Percentiles rank a stretch among this genome's conserved stretches.
These are phyloP conservation scores for Imleria badia DNA, from an alignment of 768 basidiomycete species.

Conservation along the genomic window DNA sequence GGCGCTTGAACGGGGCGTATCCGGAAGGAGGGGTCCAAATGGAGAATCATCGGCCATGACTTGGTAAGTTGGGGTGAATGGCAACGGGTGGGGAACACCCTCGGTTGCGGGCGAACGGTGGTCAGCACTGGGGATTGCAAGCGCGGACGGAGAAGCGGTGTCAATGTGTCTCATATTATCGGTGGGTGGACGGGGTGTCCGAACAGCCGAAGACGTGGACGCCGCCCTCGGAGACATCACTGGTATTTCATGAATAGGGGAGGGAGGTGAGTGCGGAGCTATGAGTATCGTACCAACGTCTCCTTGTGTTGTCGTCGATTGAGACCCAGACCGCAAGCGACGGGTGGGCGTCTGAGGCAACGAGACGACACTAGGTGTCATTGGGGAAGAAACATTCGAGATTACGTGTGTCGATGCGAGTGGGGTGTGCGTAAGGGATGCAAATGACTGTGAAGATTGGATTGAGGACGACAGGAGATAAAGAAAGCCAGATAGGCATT, in stretches of 20 bases:
- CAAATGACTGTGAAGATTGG: slow-evolving; percentile 39
- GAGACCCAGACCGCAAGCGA: slow-evolving; percentile 19
- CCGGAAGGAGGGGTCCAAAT: slow-evolving; percentile 31
- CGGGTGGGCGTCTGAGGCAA: slow-evolving; percentile 16
- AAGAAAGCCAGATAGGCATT: neutral
- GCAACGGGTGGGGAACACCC: neutral
- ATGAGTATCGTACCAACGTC: neutral
- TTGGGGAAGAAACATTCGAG: slow-evolving; percentile 37
- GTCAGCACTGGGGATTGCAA: slow-evolving; percentile 9
- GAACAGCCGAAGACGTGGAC: neutral
- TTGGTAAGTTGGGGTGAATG: slow-evolving; percentile 20
- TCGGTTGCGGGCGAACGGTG: neutral
- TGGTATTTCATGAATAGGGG: neutral
- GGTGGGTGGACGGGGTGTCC: neutral
- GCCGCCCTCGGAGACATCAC: neutral
- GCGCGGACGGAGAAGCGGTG: slow-evolving; percentile 2
- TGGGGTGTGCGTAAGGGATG: slow-evolving; percentile 44
- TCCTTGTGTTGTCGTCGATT: slow-evolving; percentile 13
- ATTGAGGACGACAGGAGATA: neutral
- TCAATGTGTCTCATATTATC: neutral
- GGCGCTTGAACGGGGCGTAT: slow-evolving; percentile 29
- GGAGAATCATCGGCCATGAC: slow-evolving; percentile 26
- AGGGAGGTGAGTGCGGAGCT: neutral
- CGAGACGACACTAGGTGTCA: slow-evolving; percentile 11
- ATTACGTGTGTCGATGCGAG: slow-evolving; percentile 51